Conservation (phyloP, 1,139 yeast species). For the Saccharomyces pastorianus region DNA sequence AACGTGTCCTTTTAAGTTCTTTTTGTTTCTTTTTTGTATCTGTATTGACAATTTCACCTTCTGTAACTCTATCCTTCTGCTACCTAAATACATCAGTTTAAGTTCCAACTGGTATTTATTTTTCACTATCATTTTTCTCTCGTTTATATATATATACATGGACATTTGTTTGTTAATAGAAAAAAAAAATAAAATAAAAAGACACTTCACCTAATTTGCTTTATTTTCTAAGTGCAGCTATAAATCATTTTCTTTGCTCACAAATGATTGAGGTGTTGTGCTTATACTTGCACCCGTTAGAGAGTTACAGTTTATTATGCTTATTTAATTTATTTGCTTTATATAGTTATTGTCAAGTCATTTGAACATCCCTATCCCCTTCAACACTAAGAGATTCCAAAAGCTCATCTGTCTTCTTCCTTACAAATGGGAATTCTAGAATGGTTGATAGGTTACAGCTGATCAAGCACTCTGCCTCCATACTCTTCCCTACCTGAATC, state of each 20-base stretch:
- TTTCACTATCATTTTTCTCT: neutral
- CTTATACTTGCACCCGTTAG: neutral
- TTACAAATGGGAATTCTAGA: constrained; percentile 1
- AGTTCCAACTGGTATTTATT: neutral
- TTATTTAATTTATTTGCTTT: neutral
- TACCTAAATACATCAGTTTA: neutral
- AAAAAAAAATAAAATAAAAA: neutral
- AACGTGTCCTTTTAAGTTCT: neutral
- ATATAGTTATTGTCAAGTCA: neutral
- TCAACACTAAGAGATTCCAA: neutral
- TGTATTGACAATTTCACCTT: neutral
- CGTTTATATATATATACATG: neutral
- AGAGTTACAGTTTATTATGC: neutral
- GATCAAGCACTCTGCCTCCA: constrained; percentile 8
- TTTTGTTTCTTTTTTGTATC: neutral
- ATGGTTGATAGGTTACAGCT: constrained; percentile 2
- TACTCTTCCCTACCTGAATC: constrained; percentile 7
- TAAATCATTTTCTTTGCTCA: neutral
- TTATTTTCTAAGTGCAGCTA: neutral
- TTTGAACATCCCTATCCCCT: neutral
- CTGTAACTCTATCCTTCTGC: neutral
- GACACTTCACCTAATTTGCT: neutral
- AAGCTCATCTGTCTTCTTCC: neutral
- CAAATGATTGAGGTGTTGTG: neutral
- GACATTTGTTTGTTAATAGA: neutral